Base-by-base conservation (phyloP, 106 monocot species). In the Allium fistulosum region DNA sequence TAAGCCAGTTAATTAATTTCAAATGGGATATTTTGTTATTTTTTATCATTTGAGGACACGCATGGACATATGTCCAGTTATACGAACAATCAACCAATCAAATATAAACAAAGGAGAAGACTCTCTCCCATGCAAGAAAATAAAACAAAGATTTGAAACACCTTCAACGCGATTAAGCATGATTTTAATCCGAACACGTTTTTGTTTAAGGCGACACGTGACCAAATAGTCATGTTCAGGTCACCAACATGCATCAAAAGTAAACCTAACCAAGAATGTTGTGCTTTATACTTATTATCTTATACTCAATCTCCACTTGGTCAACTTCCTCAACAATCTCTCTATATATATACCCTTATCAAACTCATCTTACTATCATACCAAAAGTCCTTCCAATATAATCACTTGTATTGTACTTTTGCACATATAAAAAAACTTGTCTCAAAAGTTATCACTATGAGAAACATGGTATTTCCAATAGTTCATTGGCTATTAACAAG, bases 391-490 rank as follows among this genome's bases (percentile, higher is more conserved):
- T 4, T 4, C 11, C 9, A 8, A 9, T 37, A 37, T 37, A 37
- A 37, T 37, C 37, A 2, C 37, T 37, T 37, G 37, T 37, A 37
- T 5, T 37, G 5, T 37, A 37, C 37, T 37, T 37, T 37, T 37
- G 37, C 37, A 14, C 3, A 37, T 28, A 45, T 28, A 37, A 28
- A 9, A 62, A 9, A 26, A 0, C 26, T 7, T 9, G 26, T n/a
- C 13, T 16, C 10, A 46, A 63, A 11, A 11, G 63, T 4, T 46
- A 16, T 3, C 46, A 52, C 53, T 9, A n/a, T 3, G 11, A 51
- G 7, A 28, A 56, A 26, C 28, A 78, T 81, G 78, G 81, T 88
- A 22, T 52, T 82, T 15, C 80, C 79, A 37, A 69, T 79, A 67
- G 70, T 68, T 10, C 70, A 84, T 12, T 49, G 76, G 78, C 56